phyloP scores from a whole-genome alignment of 805 yeast genomes.

The Suhomyces canberraensis region DNA sequence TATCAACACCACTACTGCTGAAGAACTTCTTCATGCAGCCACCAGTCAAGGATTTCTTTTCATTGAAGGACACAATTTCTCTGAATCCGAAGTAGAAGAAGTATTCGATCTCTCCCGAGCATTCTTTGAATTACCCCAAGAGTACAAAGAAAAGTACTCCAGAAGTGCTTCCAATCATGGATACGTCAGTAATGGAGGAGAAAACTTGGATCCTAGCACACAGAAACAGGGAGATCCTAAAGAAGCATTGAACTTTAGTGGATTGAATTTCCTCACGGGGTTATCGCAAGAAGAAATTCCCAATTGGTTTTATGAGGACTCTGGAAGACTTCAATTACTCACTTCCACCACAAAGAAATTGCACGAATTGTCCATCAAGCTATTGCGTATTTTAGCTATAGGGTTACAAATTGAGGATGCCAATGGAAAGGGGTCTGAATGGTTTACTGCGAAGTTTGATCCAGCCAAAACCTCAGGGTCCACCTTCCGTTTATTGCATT shows the following conservation, averaged over 20 bases:
- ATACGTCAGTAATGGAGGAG: constrained; percentile 54
- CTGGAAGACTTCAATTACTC: constrained; percentile 41
- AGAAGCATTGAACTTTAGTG: constrained; percentile 68
- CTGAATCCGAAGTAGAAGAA: constrained; percentile 49
- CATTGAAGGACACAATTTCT: constrained; percentile 65
- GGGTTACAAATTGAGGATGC: constrained; percentile 60
- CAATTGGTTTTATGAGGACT: constrained; percentile 40
- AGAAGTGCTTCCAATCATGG: constrained; percentile 61
- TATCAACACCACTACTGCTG: constrained; percentile 43
- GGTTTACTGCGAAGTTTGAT: constrained; percentile 63
- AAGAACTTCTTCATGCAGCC: constrained; percentile 55
- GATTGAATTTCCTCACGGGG: constrained; percentile 51
- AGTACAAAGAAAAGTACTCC: constrained; percentile 47
- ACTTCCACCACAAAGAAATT: constrained; percentile 40
- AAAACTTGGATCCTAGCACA: constrained; percentile 41
- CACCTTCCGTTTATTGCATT: constrained; percentile 66
- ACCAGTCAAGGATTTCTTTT: constrained; percentile 63
- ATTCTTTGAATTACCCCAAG: constrained; percentile 50
- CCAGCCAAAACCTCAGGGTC: constrained; percentile 55
- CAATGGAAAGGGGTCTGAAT: constrained; percentile 36
- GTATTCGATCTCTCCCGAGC: constrained; percentile 48
- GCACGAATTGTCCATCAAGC: constrained; percentile 44
- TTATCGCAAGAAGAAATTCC: constrained; percentile 43
- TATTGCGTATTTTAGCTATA: constrained; percentile 56
- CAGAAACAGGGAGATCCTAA: constrained; percentile 55